Evolutionary conservation across 2,329 filamentous ascomycete species (phyloP), one percentile per base, ranked within the genome.

Genomic region (Colletotrichum chlorophyti): DNA sequence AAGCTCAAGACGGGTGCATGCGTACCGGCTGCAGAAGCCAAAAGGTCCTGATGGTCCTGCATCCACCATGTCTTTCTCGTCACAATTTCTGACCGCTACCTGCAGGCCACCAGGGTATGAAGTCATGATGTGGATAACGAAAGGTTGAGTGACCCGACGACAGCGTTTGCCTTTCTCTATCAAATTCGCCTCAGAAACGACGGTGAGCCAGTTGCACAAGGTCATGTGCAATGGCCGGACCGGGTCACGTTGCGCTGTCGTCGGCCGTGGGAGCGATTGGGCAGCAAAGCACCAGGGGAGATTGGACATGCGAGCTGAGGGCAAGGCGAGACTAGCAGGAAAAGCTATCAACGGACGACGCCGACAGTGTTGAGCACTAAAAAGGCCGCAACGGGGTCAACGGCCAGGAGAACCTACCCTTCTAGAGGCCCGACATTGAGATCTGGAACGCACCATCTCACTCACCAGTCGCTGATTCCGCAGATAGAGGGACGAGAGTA

Each of bases 51-150:
- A n/a, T 43, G 24, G 35, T 50, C 31, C 60, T 61, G 58, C 58
- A 61, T 48, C 46, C 52, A 60, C 50, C 60, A 60, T 60, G 60
- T 43, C 35, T 38, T n/a, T 54, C 38, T 55, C 41, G 49, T 62
- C 60, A 62, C 55, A n/a, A 62, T 45, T 60, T 40, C 42, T 50
- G 60, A 59, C 60, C 55, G 60, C 55, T 50, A 59, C 55, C 49
- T 46, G 50, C 37, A 34, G 45, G 53, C 24, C 32, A 29, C 57
- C 26, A 35, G 40, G 37, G 12, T 43, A 60, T 52, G 60, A 57
- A 57, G 45, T 62, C 57, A 60, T 57, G n/a, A 48, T 41, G 57
- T 50, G 38, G 45, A 32, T 40, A 51, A 41, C 37, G 43, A 45
- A 45, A 19, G 10, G 34, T 32, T 40, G 14, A 21, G 38, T 32